Base-by-base conservation (phyloP, 805 yeast species). In the Deakozyma indianensis region DNA sequence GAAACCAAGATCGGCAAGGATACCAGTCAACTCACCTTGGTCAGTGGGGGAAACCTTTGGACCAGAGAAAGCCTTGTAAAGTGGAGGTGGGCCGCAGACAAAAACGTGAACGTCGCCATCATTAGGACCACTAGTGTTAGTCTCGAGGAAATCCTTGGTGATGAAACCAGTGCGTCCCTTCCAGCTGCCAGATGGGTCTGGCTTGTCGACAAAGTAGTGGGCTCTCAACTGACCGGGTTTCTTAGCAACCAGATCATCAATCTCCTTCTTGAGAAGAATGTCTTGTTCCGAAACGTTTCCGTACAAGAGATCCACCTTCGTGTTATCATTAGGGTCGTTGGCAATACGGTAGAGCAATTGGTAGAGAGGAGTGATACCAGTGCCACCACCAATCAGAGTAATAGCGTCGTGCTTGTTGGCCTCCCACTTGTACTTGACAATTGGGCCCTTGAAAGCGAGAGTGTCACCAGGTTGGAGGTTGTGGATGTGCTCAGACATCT, bases 11-110 rank as follows among this genome's bases (percentile, higher is more conserved):
- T 90, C 96, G 56, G 77, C 77, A 61, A 92, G 77, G 44, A 80
- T 77, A 60, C 98, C 98, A 23, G 80, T 70, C 47, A 92, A 75
- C 67, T 84, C 95, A 67, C 98, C 98, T 73, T 92, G 98, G 61
- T 88, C 96, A 46, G 79, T 57, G 55, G 95, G 94, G 44, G 92
- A 78, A 42, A 67, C 71, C 75, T 90, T 90, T 56, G 65, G 63
- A 60, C 96, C 96, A 24, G 95, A 83, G 54, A 85, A 60, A 47
- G 94, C 85, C 45, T 79, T 71, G 78, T 83, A 83, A 63, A 88
- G 72, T 41, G 83, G 83, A 58, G 94, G 92, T 49, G 96, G 96
- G 48, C 96, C 96, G 65, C 96, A 88, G 47, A 88, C 80, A 54
- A 82, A 88, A 46, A 87, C 73, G 57, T 79, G 81, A 54, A 73